Percentiles rank a stretch among this genome's conserved stretches.
These are phyloP conservation scores for Mortierella sp. DNA, from an alignment of 371 early-diverging fungal genomes.

Conservation along the genomic window DNA sequence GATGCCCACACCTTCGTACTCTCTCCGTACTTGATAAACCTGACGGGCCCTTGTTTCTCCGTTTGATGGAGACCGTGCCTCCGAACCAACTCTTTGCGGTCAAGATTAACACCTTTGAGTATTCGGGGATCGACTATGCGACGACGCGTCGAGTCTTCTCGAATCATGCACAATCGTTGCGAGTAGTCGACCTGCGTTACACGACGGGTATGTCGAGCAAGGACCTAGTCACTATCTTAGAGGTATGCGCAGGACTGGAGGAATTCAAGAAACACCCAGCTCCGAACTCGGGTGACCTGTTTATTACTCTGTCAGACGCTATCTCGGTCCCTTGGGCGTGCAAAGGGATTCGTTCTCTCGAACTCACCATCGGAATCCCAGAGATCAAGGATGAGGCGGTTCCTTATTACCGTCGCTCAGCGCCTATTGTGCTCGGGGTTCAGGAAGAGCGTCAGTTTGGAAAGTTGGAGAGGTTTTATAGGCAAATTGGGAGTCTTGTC, in stretches of 20 bases:
- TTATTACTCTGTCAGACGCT: neutral
- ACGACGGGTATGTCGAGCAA: neutral
- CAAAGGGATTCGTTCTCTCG: neutral
- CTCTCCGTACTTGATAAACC: neutral
- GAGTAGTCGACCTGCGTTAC: neutral
- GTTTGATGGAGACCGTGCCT: neutral
- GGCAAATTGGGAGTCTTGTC: neutral
- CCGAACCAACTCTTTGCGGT: neutral
- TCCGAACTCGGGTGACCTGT: neutral
- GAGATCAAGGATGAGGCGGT: too few relatives aligned
- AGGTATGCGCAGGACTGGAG: neutral
- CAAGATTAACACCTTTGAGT: constrained; percentile 1
- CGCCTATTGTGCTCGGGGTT: neutral
- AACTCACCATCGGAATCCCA: neutral
- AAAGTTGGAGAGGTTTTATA: neutral
- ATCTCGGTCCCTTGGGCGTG: neutral
- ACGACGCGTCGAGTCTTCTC: neutral
- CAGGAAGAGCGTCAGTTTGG: neutral
- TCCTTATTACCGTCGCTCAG: neutral
- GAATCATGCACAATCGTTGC: neutral
- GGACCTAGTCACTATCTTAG: neutral
- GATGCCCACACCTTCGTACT: neutral
- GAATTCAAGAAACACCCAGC: neutral
- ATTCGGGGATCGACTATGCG: too few relatives aligned
- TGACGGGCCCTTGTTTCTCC: neutral